Conservation (phyloP, 352 stramenopile species). For the Pythium guiyangense region DNA sequence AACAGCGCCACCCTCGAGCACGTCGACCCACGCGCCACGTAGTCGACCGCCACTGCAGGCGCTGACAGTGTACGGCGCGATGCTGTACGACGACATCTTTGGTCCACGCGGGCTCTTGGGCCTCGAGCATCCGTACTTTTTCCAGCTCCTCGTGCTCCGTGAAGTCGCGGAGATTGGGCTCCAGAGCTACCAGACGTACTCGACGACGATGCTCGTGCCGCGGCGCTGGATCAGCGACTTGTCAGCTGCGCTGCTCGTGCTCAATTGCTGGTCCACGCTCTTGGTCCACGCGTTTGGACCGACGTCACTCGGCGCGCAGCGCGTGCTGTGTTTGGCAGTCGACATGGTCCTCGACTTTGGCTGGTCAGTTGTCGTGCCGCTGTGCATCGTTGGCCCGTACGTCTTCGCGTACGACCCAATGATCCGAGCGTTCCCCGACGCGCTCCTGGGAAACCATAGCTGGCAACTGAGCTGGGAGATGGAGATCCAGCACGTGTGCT, state of each 20-base stretch:
- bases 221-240: constrained; percentile 1
- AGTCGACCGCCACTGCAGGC: too few relatives aligned
- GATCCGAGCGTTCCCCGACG: background rate
- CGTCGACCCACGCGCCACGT: background rate
- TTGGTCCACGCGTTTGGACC: constrained; percentile 4
- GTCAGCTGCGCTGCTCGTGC: background rate
- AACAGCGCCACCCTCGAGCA: background rate
- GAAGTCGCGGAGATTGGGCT: constrained; percentile 8
- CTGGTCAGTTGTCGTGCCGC: constrained; percentile 20
- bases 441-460: background rate
- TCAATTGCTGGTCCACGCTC: background rate
- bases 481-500: background rate
- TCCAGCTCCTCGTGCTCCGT: too few relatives aligned
- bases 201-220: constrained; percentile 7
- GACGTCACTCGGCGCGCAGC: constrained; percentile 13
- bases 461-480: background rate
- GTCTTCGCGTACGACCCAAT: background rate
- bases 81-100: background rate
- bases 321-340: constrained; percentile 14
- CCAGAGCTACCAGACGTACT: constrained; percentile 17
- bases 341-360: constrained; percentile 22
- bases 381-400: constrained; percentile 21
- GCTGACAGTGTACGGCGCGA: too few relatives aligned
- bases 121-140: too few relatives aligned
- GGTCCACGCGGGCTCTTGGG: constrained; percentile 1